phyloP scores from a whole-genome alignment of 352 stramenopile species.

The Hyaloperonospora brassicae region DNA sequence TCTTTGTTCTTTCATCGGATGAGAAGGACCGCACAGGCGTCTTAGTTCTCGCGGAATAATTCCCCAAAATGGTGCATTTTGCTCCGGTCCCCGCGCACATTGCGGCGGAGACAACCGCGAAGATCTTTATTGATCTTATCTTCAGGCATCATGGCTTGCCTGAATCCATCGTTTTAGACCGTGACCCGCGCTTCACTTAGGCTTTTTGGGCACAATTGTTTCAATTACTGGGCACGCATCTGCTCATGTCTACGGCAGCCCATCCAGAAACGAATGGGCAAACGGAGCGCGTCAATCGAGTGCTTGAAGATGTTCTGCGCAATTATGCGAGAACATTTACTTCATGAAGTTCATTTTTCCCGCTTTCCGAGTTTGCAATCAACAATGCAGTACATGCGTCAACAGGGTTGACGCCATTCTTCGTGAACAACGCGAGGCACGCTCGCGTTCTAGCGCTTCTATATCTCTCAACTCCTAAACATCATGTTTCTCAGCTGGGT shows the following conservation, averaged over 20 bases:
- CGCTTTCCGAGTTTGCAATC: neutral
- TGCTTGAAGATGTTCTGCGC: neutral
- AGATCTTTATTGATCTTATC: no score
- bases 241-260: no score
- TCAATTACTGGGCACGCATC: no score
- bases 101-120: neutral
- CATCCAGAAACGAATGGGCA: no score
- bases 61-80: neutral
- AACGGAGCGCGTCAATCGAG: neutral
- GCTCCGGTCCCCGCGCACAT: neutral
- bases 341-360: neutral
- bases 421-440: neutral
- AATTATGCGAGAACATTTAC: neutral
- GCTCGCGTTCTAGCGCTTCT: neutral
- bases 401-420: neutral
- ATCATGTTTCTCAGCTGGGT: neutral
- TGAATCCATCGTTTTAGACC: no score
- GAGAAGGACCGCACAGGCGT: neutral
- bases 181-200: no score
- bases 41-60: neutral
- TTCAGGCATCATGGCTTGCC: no score
- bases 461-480: neutral
- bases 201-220: no score
- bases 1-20: neutral
- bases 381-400: neutral